Conservation (phyloP, 148 eudicot genomes). For the Agrostemma githago region DNA sequence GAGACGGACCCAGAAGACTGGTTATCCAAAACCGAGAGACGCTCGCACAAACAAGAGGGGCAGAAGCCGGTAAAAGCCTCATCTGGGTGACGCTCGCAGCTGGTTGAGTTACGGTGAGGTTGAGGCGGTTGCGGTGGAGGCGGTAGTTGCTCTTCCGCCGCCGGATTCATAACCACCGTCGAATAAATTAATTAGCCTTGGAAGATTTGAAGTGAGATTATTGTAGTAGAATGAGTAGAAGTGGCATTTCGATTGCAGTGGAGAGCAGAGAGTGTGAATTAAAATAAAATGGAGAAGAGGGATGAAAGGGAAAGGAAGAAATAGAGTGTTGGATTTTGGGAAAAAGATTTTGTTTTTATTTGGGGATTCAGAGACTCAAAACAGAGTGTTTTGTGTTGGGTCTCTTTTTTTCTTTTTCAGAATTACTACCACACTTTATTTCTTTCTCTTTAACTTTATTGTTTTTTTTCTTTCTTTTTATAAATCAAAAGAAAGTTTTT, state of each 20-base stretch:
- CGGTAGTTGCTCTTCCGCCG: slow-evolving; percentile 45
- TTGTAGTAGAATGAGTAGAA: not conserved
- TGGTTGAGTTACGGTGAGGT: slow-evolving; percentile 69
- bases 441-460: not conserved
- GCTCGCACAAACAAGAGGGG: slow-evolving; percentile 83
- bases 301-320: slow-evolving; percentile 5
- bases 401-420: slow-evolving; percentile 5
- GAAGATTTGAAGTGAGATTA: not conserved
- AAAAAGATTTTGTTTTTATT: slow-evolving; percentile 12
- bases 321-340: not conserved
- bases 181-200: no score
- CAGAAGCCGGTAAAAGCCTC: slow-evolving; percentile 88
- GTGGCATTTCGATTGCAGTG: not conserved
- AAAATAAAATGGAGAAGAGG: not conserved
- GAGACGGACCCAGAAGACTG: slow-evolving; percentile 37
- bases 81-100: slow-evolving; percentile 75
- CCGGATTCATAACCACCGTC: slow-evolving; percentile 46
- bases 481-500: no score
- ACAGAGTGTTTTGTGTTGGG: not conserved
- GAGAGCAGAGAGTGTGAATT: slow-evolving; percentile 16
- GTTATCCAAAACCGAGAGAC: slow-evolving; percentile 61
- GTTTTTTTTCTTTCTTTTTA: not conserved
- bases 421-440: not conserved
- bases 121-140: slow-evolving; percentile 51
- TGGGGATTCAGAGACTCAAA: not conserved